Base-by-base conservation (phyloP, 192 early-diverging fungal genomes). In the Phlyctochytrium arcticum region DNA sequence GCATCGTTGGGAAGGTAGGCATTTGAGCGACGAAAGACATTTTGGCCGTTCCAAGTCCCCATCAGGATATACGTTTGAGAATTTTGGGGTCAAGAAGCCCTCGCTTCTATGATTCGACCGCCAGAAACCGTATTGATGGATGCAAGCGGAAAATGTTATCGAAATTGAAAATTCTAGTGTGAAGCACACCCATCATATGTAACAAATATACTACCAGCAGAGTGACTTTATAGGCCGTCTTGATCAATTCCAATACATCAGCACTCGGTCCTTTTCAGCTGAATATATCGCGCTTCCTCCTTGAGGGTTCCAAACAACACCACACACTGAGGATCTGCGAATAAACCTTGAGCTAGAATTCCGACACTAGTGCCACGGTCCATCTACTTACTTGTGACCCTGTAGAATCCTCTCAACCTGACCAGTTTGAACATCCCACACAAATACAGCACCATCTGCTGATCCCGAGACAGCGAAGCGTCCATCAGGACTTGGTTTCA, bases 371-470 rank as follows among this genome's bases (percentile, higher is more conserved):
- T 33, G 30, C 10, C 5, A 54, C 29, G 6, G 8, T 47, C 31
- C 35, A 1, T 42, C 19, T 17, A 70, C 73, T 32, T 87, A 87
- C 76, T 73, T 83, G 72, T 93, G 91, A 23, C 88, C 88, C 60
- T 87, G 84, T 50, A 85, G 56, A 19, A 79, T 74, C 57, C 75
- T 81, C 67, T 90, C 84, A 12, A 93, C 68, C 54, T 82, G 82
- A 24, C 60, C 94, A 4, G 90, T 87, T 74, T 91, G 92, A 21
- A 95, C 95, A 63, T 99, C 93, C 94, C 95, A 98, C 3, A 93
- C 74, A 33, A 90, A 87, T 44, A 95, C 69, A 2, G 87, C 72
- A 21, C 86, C 85, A 74, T 98, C 93, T 53, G 92, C 92, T 4
- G 89, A 86, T 5, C 88, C 92, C 4, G 91, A 85, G 1, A 96